Base-by-base conservation (phyloP, 2,329 filamentous ascomycete genomes). In the Ambrosiella beaveri region DNA sequence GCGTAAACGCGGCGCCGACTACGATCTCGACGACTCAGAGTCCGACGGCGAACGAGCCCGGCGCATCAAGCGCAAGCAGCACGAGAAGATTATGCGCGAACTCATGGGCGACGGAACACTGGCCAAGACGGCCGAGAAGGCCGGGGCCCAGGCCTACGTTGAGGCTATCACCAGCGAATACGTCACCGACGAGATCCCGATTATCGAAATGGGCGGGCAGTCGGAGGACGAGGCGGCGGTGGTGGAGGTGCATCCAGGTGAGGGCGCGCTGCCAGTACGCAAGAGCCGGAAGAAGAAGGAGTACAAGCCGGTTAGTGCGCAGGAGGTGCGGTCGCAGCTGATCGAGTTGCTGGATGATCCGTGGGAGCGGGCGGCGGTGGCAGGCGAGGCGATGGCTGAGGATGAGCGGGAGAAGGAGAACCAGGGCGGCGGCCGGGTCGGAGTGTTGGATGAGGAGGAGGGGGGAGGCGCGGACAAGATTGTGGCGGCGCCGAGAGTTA, bases 21-120 rank as follows among this genome's bases (percentile, higher is more conserved):
- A 90, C 62, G 86, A 91, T 64, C 78, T 95, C 19, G 90, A 88
- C 4, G 93, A 97, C 68, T 91, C 88, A 1, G 91, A 96, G 63
- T 91, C 96, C 64, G 88, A 86, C 62, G 81, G 85, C 15, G 86
- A 91, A 65, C 80, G 85, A 37, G 80, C 82, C 50, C 81, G 86
- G 51, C 82, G 88, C 55, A 82, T 85, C 74, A 95, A 94, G 74
- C 84, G 88, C 56, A 79, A 84, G 44, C 88, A 96, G 66, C 95
- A 95, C 69, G 86, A 86, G 40, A 87, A 88, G 71, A 94, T 95
- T 85, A 85, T 89, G 59, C 89, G 88, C 68, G 86, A 90, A 6
- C 76, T 98, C 7, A 79, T 95, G 52, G 77, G 86, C 27, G 17
- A 38, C n/a, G 90, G 97, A 65, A 88, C 88, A 41, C 81, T 98